A percentile compares a stretch with the other conserved stretches of the same genome.
Conservation (phyloP, 441 rosid genomes). For the Pelargonium citronellum region DNA sequence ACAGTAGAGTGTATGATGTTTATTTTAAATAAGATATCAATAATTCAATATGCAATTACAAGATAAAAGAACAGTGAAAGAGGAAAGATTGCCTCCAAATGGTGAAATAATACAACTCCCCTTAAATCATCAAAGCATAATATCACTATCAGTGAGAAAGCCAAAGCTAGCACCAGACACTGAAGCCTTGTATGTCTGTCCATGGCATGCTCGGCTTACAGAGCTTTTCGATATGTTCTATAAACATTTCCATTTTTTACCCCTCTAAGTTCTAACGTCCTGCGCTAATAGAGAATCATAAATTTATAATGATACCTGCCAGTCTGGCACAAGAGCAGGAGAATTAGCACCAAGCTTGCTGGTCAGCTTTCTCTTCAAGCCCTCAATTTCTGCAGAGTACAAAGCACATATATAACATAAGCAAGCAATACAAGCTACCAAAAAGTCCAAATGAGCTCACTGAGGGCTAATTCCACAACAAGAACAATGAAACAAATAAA, state of each 20-base stretch:
- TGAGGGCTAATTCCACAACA: conserved; percentile 7
- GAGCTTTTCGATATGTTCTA: background rate
- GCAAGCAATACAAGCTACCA: background rate
- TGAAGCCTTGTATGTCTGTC: background rate
- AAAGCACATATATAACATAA: conserved; percentile 9
- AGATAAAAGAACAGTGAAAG: too few relatives aligned
- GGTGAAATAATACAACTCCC: too few relatives aligned
- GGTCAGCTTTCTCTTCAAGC: conserved; percentile 84
- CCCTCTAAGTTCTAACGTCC: background rate
- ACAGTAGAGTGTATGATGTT: background rate
- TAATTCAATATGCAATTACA: too few relatives aligned
- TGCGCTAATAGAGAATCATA: background rate
- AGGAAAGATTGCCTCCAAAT: too few relatives aligned
- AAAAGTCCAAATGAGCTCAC: background rate
- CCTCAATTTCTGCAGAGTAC: conserved; percentile 65
- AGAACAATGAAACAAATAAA: background rate
- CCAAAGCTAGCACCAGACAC: too few relatives aligned
- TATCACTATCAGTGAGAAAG: too few relatives aligned
- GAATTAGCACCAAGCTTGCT: conserved; percentile 97
- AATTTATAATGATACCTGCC: conserved; percentile 60
- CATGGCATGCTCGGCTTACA: conserved; percentile 2
- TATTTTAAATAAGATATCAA: background rate
- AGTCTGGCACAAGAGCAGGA: conserved; percentile 73
- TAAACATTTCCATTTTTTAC: too few relatives aligned
- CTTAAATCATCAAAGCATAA: too few relatives aligned